phyloP scores from a whole-genome alignment of 148 eudicot genomes.

The Rhododendron ovatum region DNA sequence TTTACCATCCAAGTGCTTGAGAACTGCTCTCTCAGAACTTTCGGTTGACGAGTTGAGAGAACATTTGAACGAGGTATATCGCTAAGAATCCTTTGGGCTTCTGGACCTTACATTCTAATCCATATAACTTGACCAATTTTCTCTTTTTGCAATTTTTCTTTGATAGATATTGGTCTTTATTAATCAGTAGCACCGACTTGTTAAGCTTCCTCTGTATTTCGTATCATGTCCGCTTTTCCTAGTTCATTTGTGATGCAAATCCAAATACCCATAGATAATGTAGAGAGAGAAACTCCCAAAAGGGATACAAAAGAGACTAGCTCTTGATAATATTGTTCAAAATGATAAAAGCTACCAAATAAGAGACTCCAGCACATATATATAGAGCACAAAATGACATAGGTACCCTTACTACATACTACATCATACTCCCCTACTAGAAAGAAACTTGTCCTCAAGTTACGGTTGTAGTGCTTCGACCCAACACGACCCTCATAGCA shows the following conservation, averaged over 20 bases:
- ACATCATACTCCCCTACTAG: too few relatives aligned
- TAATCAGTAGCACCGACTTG: not conserved
- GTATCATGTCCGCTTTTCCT: not conserved
- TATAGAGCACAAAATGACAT: too few relatives aligned
- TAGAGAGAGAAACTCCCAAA: too few relatives aligned
- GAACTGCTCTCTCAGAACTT: slow-evolving; percentile 42
- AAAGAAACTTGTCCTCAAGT: too few relatives aligned
- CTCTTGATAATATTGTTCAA: too few relatives aligned
- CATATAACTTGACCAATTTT: not conserved
- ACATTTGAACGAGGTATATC: slow-evolving; percentile 63
- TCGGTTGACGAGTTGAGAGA: slow-evolving; percentile 44
- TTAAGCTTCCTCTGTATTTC: not conserved
- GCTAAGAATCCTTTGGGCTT: not conserved
- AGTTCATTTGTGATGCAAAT: not conserved
- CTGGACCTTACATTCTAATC: not conserved
- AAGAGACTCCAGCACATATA: too few relatives aligned
- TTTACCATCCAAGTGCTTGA: slow-evolving; percentile 52
- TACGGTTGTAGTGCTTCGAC: too few relatives aligned
- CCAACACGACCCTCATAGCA: too few relatives aligned
- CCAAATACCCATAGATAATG: too few relatives aligned
- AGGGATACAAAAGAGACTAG: too few relatives aligned
- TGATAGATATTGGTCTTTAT: not conserved
- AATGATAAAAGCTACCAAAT: too few relatives aligned
- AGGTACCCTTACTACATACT: too few relatives aligned
- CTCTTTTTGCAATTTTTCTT: not conserved